Evolutionary conservation across 2,329 filamentous ascomycete genomes (phyloP).

Genomic region (Ilyonectria robusta): DNA sequence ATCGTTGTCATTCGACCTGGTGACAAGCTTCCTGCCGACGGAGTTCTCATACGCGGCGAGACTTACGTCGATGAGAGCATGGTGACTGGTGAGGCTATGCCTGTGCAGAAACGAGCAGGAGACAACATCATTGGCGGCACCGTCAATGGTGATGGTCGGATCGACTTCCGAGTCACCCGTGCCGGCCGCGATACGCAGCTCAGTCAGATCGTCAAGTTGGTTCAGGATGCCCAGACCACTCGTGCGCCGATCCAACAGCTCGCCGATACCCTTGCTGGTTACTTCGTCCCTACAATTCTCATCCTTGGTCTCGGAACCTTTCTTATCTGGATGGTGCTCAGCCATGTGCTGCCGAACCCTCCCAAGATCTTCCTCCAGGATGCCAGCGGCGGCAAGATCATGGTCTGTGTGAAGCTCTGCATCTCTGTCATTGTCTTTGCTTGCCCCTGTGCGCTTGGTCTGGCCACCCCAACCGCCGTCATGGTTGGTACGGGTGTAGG

Average conservation of each 20-base stretch:
- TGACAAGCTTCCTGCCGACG: constrained; percentile 97
- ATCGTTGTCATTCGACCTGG: constrained; percentile 93
- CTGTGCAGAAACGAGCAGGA: constrained; percentile 89
- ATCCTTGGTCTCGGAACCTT: constrained; percentile 89
- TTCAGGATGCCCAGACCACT: constrained; percentile 96
- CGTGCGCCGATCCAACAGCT: constrained; percentile 95
- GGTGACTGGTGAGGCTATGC: constrained; percentile 98
- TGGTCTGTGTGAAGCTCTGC: constrained; percentile 97
- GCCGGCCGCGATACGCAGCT: constrained; percentile 96
- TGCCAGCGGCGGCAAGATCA: constrained; percentile 88
- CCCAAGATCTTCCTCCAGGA: constrained; percentile 88
- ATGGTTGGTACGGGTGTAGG: constrained; percentile 99
- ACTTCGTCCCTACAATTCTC: constrained; percentile 93
- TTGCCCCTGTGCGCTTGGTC: constrained; percentile 95
- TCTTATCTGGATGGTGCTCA: constrained; percentile 92
- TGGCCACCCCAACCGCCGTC: constrained; percentile 95
- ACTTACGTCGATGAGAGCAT: constrained; percentile 98
- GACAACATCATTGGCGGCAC: constrained; percentile 90
- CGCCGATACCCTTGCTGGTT: constrained; percentile 91
- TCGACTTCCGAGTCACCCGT: constrained; percentile 93
- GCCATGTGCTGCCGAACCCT: constrained; percentile 86
- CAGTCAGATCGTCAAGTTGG: constrained; percentile 97
- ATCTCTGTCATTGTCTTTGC: constrained; percentile 99
- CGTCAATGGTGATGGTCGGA: constrained; percentile 91
- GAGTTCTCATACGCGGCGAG: constrained; percentile 87